A percentile compares a stretch with the other conserved stretches of the same genome.
Evolutionary conservation across 2,329 filamentous ascomycete species (phyloP).

Genomic region (Trichoderma sp.): DNA sequence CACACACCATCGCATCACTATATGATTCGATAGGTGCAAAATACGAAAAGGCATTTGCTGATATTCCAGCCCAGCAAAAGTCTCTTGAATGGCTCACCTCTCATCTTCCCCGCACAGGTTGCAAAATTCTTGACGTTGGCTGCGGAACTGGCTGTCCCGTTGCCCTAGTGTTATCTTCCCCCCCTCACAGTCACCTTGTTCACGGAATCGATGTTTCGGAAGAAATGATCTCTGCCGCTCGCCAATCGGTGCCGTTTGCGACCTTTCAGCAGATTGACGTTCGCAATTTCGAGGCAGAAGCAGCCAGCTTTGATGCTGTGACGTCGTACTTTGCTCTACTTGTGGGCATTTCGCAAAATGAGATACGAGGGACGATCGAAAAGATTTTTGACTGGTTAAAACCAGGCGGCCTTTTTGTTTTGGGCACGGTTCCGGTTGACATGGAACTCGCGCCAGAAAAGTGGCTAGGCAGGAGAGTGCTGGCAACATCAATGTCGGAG

Average conservation of each 20-base stretch:
- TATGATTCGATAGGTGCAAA: background rate
- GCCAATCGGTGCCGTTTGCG: background rate
- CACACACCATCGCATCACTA: background rate
- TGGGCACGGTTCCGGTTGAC: background rate
- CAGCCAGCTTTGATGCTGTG: background rate
- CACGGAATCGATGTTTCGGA: background rate
- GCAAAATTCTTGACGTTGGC: background rate
- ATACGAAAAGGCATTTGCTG: background rate
- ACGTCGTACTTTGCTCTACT: background rate
- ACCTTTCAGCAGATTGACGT: background rate
- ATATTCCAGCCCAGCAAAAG: background rate
- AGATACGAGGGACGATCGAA: background rate
- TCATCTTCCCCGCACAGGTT: background rate
- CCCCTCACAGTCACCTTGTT: background rate
- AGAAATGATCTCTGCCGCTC: background rate
- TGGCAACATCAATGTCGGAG: background rate
- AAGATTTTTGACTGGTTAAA: background rate
- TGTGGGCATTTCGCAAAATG: background rate
- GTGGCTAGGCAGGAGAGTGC: background rate
- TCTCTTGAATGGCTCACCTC: background rate
- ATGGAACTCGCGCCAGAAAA: background rate
- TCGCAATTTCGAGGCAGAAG: background rate
- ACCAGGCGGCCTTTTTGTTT: background rate
- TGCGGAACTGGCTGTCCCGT: background rate
- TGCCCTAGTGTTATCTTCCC: background rate